phyloP scores from a whole-genome alignment of 2,329 filamentous ascomycete species.

The Lecanoromycetidae sp. region DNA sequence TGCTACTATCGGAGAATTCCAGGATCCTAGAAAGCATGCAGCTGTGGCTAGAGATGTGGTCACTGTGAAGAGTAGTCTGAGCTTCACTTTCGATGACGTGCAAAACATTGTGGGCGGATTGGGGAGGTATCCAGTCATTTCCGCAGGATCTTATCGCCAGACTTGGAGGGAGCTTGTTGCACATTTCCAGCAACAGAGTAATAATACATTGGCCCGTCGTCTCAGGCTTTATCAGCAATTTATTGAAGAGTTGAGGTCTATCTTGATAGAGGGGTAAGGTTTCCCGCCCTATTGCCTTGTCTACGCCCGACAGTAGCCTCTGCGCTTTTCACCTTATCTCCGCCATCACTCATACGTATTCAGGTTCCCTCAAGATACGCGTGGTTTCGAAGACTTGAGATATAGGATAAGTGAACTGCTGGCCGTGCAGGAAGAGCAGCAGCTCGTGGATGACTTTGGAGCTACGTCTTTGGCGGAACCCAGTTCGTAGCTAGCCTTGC shows the following conservation, averaged over 20 bases:
- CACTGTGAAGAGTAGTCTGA: slow-evolving; percentile 29
- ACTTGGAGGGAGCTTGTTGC: slow-evolving; percentile 40
- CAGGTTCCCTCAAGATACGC: slow-evolving; percentile 19
- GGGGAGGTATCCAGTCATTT: slow-evolving; percentile 23
- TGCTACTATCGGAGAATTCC: slow-evolving; percentile 30
- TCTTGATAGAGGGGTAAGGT: slow-evolving; percentile 35
- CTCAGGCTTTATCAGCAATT: slow-evolving; percentile 41
- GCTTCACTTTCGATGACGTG: slow-evolving; percentile 41
- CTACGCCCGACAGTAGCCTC: neutral
- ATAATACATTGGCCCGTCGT: slow-evolving; percentile 35
- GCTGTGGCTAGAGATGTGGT: slow-evolving; percentile 36
- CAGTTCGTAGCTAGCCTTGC: no score
- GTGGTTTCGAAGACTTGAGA: slow-evolving; percentile 22
- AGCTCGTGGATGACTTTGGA: slow-evolving; percentile 4
- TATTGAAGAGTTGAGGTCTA: slow-evolving; percentile 33
- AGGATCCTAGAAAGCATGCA: slow-evolving; percentile 28
- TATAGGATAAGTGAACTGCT: slow-evolving; percentile 22
- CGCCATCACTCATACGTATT: neutral
- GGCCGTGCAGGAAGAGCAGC: slow-evolving; percentile 20
- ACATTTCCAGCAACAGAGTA: slow-evolving; percentile 36
- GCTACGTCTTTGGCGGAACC: no score
- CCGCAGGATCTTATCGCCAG: slow-evolving; percentile 34
- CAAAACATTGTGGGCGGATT: slow-evolving; percentile 33
- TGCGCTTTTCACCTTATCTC: neutral
- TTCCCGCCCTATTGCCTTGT: neutral